Evolutionary conservation across 2,329 filamentous ascomycete species (phyloP).

Genomic region (Hypoxylon sp.): DNA sequence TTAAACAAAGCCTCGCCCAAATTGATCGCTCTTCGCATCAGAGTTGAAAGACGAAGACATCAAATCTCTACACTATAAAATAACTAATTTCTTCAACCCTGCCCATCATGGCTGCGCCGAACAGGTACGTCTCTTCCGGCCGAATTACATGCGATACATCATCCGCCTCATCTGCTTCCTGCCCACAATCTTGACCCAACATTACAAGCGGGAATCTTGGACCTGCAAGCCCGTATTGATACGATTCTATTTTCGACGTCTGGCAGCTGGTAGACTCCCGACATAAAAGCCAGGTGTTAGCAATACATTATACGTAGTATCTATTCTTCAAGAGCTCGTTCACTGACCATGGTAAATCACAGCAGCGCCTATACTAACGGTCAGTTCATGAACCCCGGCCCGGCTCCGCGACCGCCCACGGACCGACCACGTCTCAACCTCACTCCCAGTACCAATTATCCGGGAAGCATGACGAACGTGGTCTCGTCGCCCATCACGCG

Average conservation of each 20-base stretch:
- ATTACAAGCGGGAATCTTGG: slow-evolving; percentile 15
- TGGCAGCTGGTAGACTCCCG: not conserved
- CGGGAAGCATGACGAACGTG: slow-evolving; percentile 85
- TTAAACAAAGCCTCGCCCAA: slow-evolving; percentile 44
- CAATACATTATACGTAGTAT: not conserved
- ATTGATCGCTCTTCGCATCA: slow-evolving; percentile 29
- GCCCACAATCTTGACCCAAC: slow-evolving; percentile 12
- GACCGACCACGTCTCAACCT: slow-evolving; percentile 86
- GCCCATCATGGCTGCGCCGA: slow-evolving; percentile 49
- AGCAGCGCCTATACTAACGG: slow-evolving; percentile 70
- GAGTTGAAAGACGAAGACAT: slow-evolving; percentile 25
- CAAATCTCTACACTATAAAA: slow-evolving; percentile 31
- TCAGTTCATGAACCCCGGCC: slow-evolving; percentile 96
- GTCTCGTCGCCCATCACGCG: slow-evolving; percentile 79
- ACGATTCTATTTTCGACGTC: not conserved
- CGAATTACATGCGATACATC: slow-evolving; percentile 19
- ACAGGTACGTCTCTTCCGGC: slow-evolving; percentile 48
- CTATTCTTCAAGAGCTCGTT: slow-evolving; percentile 2
- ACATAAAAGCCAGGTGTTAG: slow-evolving; percentile 1
- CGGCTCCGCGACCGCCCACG: slow-evolving; percentile 89
- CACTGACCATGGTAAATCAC: slow-evolving; percentile 51
- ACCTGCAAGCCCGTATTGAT: slow-evolving; percentile 6
- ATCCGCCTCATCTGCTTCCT: not conserved
- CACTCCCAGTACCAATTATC: slow-evolving; percentile 79
- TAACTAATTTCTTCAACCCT: slow-evolving; percentile 30